These are phyloP conservation scores for Baeospora myosura DNA, from an alignment of 1,284 basidiomycete species.

Conservation along the genomic window DNA sequence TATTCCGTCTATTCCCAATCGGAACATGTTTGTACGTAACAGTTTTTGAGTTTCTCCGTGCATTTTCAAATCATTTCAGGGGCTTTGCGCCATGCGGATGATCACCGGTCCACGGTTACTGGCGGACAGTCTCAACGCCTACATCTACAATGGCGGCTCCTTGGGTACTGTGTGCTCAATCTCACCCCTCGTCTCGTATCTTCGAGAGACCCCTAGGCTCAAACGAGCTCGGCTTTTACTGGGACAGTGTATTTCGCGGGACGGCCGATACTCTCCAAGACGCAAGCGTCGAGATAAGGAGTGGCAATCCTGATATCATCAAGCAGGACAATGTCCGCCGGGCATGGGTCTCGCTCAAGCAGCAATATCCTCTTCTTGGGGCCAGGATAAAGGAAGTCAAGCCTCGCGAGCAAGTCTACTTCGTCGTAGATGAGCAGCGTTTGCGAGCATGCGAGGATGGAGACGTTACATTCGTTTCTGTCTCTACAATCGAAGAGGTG, in stretches of 20 bases:
- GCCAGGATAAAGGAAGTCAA: conserved; percentile 26
- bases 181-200: no score
- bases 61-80: no score
- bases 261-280: conserved; percentile 37
- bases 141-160: no score
- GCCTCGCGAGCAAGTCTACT: conserved; percentile 23
- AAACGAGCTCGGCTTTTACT: conserved; percentile 38
- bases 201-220: conserved; percentile 34
- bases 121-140: no score
- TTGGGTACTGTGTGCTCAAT: no score
- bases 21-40: no score
- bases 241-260: conserved; percentile 34
- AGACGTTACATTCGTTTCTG: conserved; percentile 28
- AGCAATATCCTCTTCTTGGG: conserved; percentile 39
- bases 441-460: conserved; percentile 22
- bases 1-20: no score
- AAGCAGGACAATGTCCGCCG: conserved; percentile 25
- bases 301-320: conserved; percentile 11
- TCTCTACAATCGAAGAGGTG: conserved; percentile 26
- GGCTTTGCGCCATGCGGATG: no score
- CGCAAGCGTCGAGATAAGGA: conserved; percentile 24
- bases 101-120: no score
- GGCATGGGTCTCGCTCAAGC: conserved; percentile 39
- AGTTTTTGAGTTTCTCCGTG: no score
- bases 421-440: conserved; percentile 30